Evolutionary conservation across 805 yeast genomes (phyloP), one percentile per base, ranked within the genome.

Genomic region (Suhomyces prunicola): DNA sequence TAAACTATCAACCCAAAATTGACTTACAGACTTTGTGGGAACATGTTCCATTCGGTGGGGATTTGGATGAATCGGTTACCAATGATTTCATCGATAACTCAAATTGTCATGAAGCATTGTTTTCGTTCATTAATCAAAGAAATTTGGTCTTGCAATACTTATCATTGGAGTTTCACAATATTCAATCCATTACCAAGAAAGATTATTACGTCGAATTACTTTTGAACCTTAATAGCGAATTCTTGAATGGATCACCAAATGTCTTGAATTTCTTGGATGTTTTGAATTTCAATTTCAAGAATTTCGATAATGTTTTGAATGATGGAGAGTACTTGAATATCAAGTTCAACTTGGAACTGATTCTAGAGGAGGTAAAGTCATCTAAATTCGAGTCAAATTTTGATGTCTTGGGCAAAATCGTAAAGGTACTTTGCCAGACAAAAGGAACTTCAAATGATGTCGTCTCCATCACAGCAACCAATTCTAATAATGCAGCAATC

Each of bases 201-300:
- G 71, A 79, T 44, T 69, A 73, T 23, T 86, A 87, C 57, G 72
- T 85, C 24, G 73, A 78, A 5, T 60, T 75, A 4, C 70, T 91
- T 19, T 82, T 86, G 42, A 78, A 79, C 55, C 42, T 26, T n/a
- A 75, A 75, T 9, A 69, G 74, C 39, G 79, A 79, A 15, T 77
- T 74, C 54, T 72, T 81, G 24, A 70, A 80, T 53, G 88, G 87
- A 1, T 79, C 90, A 0, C 86, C 93, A 0, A 85, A 82, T 55
- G 72, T 89, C 1, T 73, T 90, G 51, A 80, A 85, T 33, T 84
- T 87, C 54, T 73, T 92, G 60, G 96, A 90, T 67, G 73, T 86
- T 5, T 69, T 88, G 49, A 88, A 87, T 60, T 84, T 84, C 58
- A 74, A 79, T 49, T 76, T 77, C 46, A 65, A 59, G 40, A 72